Evolutionary conservation across 2,329 filamentous ascomycete species (phyloP), one percentile per base, ranked within the genome.

Genomic region (Microcyclospora pomicola): DNA sequence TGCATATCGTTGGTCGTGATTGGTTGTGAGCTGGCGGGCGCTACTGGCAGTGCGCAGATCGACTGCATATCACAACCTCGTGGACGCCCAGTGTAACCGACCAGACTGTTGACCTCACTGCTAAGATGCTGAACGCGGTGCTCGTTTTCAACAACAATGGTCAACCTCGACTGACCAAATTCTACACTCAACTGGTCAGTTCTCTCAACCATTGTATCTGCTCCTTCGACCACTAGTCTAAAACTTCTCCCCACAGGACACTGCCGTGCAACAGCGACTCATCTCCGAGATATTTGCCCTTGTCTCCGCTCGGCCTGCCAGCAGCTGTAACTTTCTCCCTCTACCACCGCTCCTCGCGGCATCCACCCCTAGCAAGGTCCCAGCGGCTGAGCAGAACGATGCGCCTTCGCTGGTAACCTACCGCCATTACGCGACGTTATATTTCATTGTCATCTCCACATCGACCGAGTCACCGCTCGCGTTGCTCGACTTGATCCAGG

Each of bases 111-210:
- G 19, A 4, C 7, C 7, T 24, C 19, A 24, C 27, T 15, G 27
- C 30, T 13, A 28, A 9, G n/a, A 98, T 98, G 91, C 96, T 98
- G 63, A 98, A 94, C 70, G 91, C 92, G 27, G 88, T 98, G 44
- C 72, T 98, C 49, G 88, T 98, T 59, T 98, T 98, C 71, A 98
- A 98, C 58, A 94, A 94, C 67, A 85, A 88, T 53, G 91, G 91
- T 47, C 88, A 98, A 64, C 88, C 91, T 29, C 81, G 91, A 39
- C 73, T 98, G 59, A 96, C 88, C 52, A 96, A 96, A 56, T 98
- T 98, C 70, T 98, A 98, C 61, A 95, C 88, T 2, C 88, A 96
- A 60, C 77, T 98, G 49, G 88, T 93, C 63, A 43, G 64, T 54
- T 10, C 11, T 14, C 14, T 16, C 31, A 33, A 28, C 40, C 37